phyloP scores from a whole-genome alignment of 148 eudicot genomes.

The Fallopia convolvulus region DNA sequence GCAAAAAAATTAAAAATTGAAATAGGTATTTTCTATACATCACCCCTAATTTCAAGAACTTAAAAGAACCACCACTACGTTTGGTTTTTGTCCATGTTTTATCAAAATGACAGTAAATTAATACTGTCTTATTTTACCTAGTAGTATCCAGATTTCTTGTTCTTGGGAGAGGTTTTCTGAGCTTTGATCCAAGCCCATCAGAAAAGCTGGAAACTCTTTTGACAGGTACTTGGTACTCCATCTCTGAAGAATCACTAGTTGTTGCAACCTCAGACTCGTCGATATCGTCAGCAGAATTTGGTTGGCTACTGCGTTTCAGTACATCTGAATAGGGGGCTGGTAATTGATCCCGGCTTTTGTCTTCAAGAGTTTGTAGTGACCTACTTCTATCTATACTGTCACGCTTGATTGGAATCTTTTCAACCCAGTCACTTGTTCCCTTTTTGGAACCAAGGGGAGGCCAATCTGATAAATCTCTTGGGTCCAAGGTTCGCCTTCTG shows the following conservation, averaged over 20 bases:
- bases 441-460: background rate
- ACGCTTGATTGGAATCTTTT: background rate
- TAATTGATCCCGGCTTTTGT: background rate
- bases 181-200: constrained; percentile 5
- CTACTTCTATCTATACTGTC: constrained; percentile 3
- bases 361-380: constrained; percentile 4
- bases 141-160: background rate
- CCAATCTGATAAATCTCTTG: constrained; percentile 12
- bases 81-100: background rate
- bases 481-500: constrained; percentile 12
- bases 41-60: background rate
- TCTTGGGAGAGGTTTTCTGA: constrained; percentile 7
- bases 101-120: background rate
- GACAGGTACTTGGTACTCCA: background rate
- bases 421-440: constrained; percentile 13
- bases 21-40: too few species aligned
- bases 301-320: background rate
- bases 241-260: constrained; percentile 12
- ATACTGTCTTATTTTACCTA: background rate
- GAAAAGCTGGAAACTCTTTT: constrained; percentile 8
- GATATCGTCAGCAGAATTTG: background rate
- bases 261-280: constrained; percentile 4
- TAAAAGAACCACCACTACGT: background rate
- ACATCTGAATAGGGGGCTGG: constrained; percentile 1
- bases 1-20: background rate